Percentiles rank a stretch among this genome's conserved stretches.
Evolutionary conservation across 1,139 yeast species (phyloP).

Genomic region (Candida sp.): DNA sequence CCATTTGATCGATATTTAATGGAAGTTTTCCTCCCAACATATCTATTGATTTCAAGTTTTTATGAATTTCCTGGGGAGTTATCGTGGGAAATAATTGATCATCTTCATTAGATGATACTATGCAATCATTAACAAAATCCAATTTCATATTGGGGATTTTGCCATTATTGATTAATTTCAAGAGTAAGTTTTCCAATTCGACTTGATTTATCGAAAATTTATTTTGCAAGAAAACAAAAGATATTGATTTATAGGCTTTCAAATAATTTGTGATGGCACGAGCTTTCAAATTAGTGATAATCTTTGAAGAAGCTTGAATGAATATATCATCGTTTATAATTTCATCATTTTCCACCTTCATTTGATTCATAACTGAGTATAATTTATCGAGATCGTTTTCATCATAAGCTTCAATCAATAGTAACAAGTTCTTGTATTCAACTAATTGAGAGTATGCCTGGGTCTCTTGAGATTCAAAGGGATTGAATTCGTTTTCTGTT

Average conservation of each 20-base stretch:
- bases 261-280: slow-evolving; percentile 26
- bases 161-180: slow-evolving; percentile 43
- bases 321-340: slow-evolving; percentile 31
- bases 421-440: slow-evolving; percentile 29
- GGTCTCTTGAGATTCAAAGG: slow-evolving; percentile 61
- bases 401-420: slow-evolving; percentile 29
- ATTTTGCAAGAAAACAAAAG: slow-evolving; percentile 21
- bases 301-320: slow-evolving; percentile 19
- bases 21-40: slow-evolving; percentile 9
- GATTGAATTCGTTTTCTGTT: slow-evolving; percentile 63
- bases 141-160: slow-evolving; percentile 39
- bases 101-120: slow-evolving; percentile 12
- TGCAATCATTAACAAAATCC: slow-evolving; percentile 37
- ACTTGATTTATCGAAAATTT: slow-evolving; percentile 18
- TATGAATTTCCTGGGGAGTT: slow-evolving; percentile 19
- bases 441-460: slow-evolving; percentile 39
- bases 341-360: slow-evolving; percentile 16
- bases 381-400: slow-evolving; percentile 23
- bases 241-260: slow-evolving; percentile 25
- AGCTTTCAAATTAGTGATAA: slow-evolving; percentile 27
- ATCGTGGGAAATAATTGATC: slow-evolving; percentile 11
- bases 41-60: slow-evolving; percentile 24
- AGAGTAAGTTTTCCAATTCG: slow-evolving; percentile 34
- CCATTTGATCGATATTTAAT: slow-evolving; percentile 9
- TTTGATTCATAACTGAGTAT: slow-evolving; percentile 10